Base-by-base conservation (phyloP, 2,329 filamentous ascomycete genomes). In the Penicillium sp. region DNA sequence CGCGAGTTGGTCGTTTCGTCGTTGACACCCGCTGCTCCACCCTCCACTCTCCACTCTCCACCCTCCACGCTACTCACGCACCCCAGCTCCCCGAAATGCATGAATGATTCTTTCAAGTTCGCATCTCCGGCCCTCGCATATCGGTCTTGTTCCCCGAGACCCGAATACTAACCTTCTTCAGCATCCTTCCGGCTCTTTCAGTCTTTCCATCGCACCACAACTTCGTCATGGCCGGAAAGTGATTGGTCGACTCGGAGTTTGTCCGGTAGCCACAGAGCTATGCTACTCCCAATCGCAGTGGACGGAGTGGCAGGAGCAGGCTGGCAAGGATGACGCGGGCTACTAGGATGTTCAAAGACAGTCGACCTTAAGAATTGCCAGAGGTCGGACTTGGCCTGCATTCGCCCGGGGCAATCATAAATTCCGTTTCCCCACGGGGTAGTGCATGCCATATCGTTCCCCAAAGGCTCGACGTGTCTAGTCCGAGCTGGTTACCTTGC, bases 391-490 rank as follows among this genome's bases (percentile, higher is more conserved):
- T 31, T 51, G 31, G 17, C 16, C 9, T 10, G 23, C 7, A 33
- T 25, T 52, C 36, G 37, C 46, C 53, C 41, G 51, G 43, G 41
- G 38, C 35, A 31, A 41, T 43, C 41, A 44, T 49, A 49, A 42
- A 46, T 32, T 19, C 36, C 15, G 8, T 26, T 53, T 51, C 56
- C 56, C 57, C 57, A 59, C 46, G 56, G 56, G 57, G 55, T 45
- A n/a, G 39, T 33, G 32, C 29, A 39, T 41, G 14, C 17, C 36
- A 36, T 45, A 29, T 32, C 29, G 23, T 20, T 28, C 10, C 33
- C 29, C 15, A 36, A n/a, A n/a, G n/a, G n/a, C n/a, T n/a, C n/a
- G 25, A 15, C 18, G 10, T 31, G 36, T 10, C 34, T 32, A 18
- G 13, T 33, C 7, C 7, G 13, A 7, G n/a, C 19, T 10, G 7